Evolutionary conservation across 2,329 filamentous ascomycete species (phyloP).

Genomic region (Diaporthe vaccinii): DNA sequence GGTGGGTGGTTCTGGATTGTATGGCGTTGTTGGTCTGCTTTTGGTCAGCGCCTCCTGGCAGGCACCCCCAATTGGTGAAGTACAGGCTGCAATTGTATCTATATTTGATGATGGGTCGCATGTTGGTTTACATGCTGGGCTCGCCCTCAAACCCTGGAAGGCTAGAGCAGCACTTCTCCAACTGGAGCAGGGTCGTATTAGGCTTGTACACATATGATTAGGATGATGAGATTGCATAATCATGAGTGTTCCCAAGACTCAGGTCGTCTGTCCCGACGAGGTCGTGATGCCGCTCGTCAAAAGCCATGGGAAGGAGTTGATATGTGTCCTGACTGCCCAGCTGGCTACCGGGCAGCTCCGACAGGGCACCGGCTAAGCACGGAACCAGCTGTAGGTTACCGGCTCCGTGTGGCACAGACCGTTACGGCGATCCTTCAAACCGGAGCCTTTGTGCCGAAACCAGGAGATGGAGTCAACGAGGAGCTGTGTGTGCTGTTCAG

Average conservation of each 20-base stretch:
- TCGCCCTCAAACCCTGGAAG: background rate
- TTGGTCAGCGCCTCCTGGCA: background rate
- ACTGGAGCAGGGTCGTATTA: slow-evolving; percentile 1
- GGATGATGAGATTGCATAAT: slow-evolving; percentile 34
- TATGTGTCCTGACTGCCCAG: background rate
- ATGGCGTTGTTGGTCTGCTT: slow-evolving; percentile 28
- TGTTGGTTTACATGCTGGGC: slow-evolving; percentile 4
- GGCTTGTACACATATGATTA: slow-evolving; percentile 33
- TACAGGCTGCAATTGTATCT: slow-evolving; percentile 9
- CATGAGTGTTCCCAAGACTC: slow-evolving; percentile 8
- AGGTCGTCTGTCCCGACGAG: background rate
- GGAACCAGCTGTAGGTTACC: background rate
- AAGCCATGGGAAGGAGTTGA: background rate
- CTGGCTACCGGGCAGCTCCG: slow-evolving; percentile 6
- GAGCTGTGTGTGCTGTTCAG: background rate
- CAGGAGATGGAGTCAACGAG: background rate
- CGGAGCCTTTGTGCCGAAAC: background rate
- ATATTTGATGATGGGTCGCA: slow-evolving; percentile 4
- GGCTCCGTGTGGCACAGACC: slow-evolving; percentile 8
- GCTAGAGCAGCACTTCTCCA: background rate
- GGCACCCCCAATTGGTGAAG: background rate
- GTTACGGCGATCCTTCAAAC: background rate
- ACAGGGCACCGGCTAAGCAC: background rate
- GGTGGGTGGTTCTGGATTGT: background rate
- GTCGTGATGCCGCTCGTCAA: background rate